Evolutionary conservation across 192 early-diverging fungal species (phyloP).

Genomic region (Irineochytrium annulatum): DNA sequence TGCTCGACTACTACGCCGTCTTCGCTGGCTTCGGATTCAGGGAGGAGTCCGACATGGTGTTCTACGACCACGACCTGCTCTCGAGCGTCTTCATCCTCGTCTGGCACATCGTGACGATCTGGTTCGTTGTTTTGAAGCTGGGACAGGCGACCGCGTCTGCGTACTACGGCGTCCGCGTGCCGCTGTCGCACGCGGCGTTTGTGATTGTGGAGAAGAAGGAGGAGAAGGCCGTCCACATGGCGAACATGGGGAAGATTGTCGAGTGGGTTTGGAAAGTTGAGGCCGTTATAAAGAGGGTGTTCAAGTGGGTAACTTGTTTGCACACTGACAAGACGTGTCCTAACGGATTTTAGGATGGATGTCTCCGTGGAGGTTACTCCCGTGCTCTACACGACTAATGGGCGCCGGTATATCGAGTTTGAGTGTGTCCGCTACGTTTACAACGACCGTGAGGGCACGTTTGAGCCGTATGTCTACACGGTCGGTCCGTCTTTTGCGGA

Average conservation of each 20-base stretch:
- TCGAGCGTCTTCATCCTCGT: constrained; percentile 61
- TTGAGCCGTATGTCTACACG: constrained; percentile 54
- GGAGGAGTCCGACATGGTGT: constrained; percentile 36
- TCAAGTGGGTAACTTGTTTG: not conserved
- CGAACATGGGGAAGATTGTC: constrained; percentile 31
- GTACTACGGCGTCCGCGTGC: constrained; percentile 61
- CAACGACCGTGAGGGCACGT: constrained; percentile 44
- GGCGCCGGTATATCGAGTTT: constrained; percentile 60
- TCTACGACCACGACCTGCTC: constrained; percentile 58
- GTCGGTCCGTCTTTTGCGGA: constrained; percentile 48
- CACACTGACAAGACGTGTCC: no score
- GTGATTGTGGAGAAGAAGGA: constrained; percentile 32
- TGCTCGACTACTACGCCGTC: constrained; percentile 71
- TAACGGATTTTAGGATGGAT: constrained; percentile 24
- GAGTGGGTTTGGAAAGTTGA: constrained; percentile 25
- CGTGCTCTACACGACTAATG: constrained; percentile 42
- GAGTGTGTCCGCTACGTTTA: constrained; percentile 74
- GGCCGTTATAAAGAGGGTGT: not conserved
- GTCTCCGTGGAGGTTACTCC: constrained; percentile 20
- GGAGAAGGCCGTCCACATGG: constrained; percentile 18
- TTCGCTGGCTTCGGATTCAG: constrained; percentile 46
- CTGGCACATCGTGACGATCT: constrained; percentile 71
- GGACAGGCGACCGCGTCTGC: constrained; percentile 49
- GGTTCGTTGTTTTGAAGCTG: constrained; percentile 57
- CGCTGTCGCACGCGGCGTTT: constrained; percentile 20